A percentile compares a stretch with the other conserved stretches of the same genome.
Evolutionary conservation across 768 basidiomycete species (phyloP).

Genomic region (Hygrophorus pudorinus): DNA sequence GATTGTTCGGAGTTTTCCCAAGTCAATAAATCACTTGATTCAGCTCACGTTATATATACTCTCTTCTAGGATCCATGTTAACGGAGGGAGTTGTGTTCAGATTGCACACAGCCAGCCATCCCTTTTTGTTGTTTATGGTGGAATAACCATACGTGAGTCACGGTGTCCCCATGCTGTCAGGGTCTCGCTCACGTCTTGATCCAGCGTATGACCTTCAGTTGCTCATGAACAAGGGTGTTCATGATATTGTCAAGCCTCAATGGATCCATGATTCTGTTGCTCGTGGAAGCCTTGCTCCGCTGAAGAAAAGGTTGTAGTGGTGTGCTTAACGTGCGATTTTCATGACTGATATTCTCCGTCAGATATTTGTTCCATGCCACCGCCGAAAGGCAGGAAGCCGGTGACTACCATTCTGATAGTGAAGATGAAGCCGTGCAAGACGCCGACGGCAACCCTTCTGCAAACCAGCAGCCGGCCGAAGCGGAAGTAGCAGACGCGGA

Average conservation of each 20-base stretch:
- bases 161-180: background rate
- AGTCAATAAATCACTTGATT: background rate
- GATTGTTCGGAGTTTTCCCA: conserved; percentile 34
- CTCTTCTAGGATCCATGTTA: conserved; percentile 47
- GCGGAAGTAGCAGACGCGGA: background rate
- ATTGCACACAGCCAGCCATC: conserved; percentile 45
- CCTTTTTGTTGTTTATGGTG: conserved; percentile 57
- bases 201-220: conserved; percentile 64
- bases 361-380: conserved; percentile 81
- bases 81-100: conserved; percentile 61
- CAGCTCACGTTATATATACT: too few relatives aligned
- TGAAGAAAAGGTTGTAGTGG: conserved; percentile 53
- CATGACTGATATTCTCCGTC: background rate
- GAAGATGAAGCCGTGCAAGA: conserved; percentile 21
- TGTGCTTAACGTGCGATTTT: background rate
- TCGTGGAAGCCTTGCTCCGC: conserved; percentile 41
- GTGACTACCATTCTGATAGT: conserved; percentile 41
- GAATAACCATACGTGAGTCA: conserved; percentile 54
- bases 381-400: conserved; percentile 31
- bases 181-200: conserved; percentile 2
- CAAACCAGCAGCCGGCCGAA: background rate
- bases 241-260: conserved; percentile 67
- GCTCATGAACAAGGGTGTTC: conserved; percentile 56
- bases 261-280: conserved; percentile 81
- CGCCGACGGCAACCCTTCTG: conserved; percentile 2